Evolutionary conservation across 352 stramenopile genomes (phyloP), one percentile per base, ranked within the genome.

Genomic region (Pythium apleroticum): DNA sequence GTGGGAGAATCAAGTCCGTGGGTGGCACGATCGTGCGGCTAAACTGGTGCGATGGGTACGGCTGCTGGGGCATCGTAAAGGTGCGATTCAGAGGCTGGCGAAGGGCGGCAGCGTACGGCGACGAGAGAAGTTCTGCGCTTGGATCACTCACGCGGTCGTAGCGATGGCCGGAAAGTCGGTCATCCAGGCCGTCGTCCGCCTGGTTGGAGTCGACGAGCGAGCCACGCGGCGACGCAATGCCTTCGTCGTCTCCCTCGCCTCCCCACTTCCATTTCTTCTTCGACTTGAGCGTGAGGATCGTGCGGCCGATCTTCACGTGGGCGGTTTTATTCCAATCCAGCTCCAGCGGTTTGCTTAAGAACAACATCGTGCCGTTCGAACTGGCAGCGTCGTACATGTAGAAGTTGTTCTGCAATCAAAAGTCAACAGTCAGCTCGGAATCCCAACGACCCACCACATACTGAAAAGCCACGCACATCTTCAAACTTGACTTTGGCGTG

Each of bases 281-380:
- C 2, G 86, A 85, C 58, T 89, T 91, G 27, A 94, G 75, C 17
- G 86, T 93, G 28, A 94, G 66, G 43, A 94, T 93, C 27, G 86
- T 94, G 60, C 86, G 84, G 8, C 86, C 86, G 25, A 94, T 94
- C 56, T 94, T 94, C 28, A 94, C 86, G 61, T 93, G 84, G 46
- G 90, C 77, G 1, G 79, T 77, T 65, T 93, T 91, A 66, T 90
- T 90, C 84, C 84, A 94, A 10, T 94, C 86, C 63, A 94, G 58
- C 59, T 94, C 81, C 20, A 94, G 69, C 3, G 86, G 86, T 31
- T 82, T 86, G 58, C 80, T 92, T 43, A 94, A 63, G 54, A 94
- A 94, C 35, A 94, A 66, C 86, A 94, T 94, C 20, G 86, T 94
- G 27, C 86, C 86, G 61, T 94, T 94, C n/a, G 86, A 94, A 53